A percentile compares a stretch with the other conserved stretches of the same genome.
Conservation (phyloP, 202 grass and related monocot genomes). For the Miscanthus sacchariflorus region DNA sequence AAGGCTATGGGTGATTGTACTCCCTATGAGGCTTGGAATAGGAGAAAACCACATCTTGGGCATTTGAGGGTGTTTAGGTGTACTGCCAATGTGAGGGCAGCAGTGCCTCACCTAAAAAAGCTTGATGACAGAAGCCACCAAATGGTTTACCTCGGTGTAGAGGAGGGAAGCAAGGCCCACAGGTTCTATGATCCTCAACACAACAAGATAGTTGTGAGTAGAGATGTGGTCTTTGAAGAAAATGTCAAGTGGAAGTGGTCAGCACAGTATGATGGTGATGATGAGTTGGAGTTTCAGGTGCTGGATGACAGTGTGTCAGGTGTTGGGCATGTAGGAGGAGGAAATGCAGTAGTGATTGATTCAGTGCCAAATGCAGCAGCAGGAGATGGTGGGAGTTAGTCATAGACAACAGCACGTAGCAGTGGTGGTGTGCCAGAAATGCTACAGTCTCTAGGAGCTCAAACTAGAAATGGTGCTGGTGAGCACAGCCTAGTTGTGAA, state of each 20-base stretch:
- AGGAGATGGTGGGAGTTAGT: too few relatives aligned
- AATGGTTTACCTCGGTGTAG: background rate
- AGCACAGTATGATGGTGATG: accelerated
- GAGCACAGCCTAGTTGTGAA: too few relatives aligned
- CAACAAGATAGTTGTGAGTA: background rate
- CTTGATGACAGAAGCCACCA: background rate
- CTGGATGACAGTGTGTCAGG: too few relatives aligned
- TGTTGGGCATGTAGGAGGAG: too few relatives aligned
- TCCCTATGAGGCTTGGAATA: too few relatives aligned
- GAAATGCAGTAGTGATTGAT: too few relatives aligned
- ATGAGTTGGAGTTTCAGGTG: too few relatives aligned
- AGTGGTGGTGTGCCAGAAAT: too few relatives aligned
- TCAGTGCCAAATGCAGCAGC: too few relatives aligned
- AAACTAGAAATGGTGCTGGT: accelerated
- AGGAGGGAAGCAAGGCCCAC: background rate
- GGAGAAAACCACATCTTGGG: background rate
- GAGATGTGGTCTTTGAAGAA: background rate
- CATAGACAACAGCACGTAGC: accelerated
- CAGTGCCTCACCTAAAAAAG: background rate
- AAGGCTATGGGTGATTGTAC: too few relatives aligned
- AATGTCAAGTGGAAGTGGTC: accelerated
- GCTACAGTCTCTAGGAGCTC: too few relatives aligned
- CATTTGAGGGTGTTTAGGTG: background rate
- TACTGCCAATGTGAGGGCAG: accelerated
- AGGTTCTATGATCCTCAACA: background rate